A percentile compares a stretch with the other conserved stretches of the same genome.
These are phyloP conservation scores for Aureobasidium sp. DNA, from an alignment of 2,329 filamentous ascomycete genomes.

Conservation along the genomic window DNA sequence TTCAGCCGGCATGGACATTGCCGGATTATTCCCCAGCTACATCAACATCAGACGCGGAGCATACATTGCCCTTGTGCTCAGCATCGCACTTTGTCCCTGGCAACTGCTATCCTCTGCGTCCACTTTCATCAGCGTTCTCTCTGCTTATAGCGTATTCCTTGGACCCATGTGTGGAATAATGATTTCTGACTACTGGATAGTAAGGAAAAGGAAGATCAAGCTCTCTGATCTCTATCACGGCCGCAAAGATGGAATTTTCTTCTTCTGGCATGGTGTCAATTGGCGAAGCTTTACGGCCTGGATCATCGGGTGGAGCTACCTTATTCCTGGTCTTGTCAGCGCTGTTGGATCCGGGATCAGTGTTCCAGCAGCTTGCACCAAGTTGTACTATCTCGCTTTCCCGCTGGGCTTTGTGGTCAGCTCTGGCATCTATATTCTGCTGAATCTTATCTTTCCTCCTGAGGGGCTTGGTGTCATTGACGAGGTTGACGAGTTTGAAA, in stretches of 20 bases:
- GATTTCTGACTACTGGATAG: constrained; percentile 38
- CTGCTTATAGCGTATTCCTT: constrained; percentile 39
- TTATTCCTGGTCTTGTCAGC: not conserved
- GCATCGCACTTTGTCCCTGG: constrained; percentile 43
- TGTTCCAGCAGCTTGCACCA: not conserved
- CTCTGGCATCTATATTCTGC: not conserved
- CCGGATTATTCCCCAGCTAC: constrained; percentile 43
- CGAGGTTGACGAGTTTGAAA: not conserved
- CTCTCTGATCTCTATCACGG: constrained; percentile 36
- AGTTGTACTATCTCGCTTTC: not conserved
- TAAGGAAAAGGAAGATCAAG: constrained; percentile 31
- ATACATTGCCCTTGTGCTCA: constrained; percentile 39
- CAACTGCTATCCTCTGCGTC: constrained; percentile 38
- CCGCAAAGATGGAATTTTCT: constrained; percentile 32
- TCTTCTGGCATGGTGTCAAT: constrained; percentile 36
- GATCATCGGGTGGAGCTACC: constrained; percentile 24
- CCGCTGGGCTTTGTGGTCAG: not conserved
- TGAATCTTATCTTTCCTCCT: not conserved
- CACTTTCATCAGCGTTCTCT: constrained; percentile 40
- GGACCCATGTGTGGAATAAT: constrained; percentile 36
- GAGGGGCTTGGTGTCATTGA: not conserved
- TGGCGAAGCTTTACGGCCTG: constrained; percentile 36
- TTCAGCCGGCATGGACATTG: constrained; percentile 47
- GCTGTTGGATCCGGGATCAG: not conserved
- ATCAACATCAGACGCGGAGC: constrained; percentile 49